Conservation (phyloP, 768 basidiomycete species). For the Tricholoma saponaceum region DNA sequence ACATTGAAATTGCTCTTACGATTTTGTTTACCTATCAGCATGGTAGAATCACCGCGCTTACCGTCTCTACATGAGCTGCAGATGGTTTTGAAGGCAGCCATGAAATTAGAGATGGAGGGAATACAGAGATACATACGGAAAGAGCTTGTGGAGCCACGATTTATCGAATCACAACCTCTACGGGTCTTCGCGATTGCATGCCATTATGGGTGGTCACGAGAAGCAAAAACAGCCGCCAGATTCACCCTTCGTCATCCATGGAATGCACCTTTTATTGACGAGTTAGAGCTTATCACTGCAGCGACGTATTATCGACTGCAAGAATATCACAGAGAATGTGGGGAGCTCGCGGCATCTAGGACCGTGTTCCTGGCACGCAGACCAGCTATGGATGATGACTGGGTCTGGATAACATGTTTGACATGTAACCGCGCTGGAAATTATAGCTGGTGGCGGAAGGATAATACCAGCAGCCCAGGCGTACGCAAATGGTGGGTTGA, state of each 20-base stretch:
- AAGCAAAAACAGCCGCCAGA: conserved; percentile 29
- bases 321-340: conserved; percentile 37
- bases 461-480: conserved; percentile 12
- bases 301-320: conserved; percentile 37
- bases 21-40: conserved; percentile 46
- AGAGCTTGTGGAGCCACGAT: conserved; percentile 28
- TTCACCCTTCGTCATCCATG: conserved; percentile 30
- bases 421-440: conserved; percentile 17
- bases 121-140: conserved; percentile 28
- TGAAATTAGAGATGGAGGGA: conserved; percentile 49
- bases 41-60: conserved; percentile 23
- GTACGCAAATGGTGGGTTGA: conserved; percentile 29
- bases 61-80: conserved; percentile 38
- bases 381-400: conserved; percentile 18
- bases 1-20: conserved; percentile 39
- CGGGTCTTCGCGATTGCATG: conserved; percentile 42
- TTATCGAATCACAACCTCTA: conserved; percentile 32
- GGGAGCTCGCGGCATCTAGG: conserved; percentile 23
- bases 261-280: conserved; percentile 23
- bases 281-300: conserved; percentile 38
- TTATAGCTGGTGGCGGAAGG: neutral
- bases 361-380: neutral
- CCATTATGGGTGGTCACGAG: conserved; percentile 31
- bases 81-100: conserved; percentile 39
- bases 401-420: conserved; percentile 29